Conservation (phyloP, 2,329 filamentous ascomycete species). For the Diaporthe sp. region DNA sequence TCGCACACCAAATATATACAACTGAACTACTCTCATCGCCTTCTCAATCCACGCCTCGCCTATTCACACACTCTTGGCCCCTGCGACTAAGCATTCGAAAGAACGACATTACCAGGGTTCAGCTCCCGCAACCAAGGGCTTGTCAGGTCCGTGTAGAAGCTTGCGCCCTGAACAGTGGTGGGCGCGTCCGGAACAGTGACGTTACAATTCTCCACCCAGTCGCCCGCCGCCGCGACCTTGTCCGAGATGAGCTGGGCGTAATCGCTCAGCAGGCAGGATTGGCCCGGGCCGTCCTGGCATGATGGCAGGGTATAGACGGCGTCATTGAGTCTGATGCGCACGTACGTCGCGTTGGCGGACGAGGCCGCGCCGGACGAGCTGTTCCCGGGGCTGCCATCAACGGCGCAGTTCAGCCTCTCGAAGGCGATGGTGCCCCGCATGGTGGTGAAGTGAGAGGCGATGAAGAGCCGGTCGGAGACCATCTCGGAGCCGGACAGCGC, state of each 20-base stretch:
- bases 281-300: constrained; percentile 69
- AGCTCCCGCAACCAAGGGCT: constrained; percentile 53
- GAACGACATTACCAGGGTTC: constrained; percentile 31
- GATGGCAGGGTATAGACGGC: constrained; percentile 71
- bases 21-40: neutral
- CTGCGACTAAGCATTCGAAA: constrained; percentile 6
- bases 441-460: constrained; percentile 68
- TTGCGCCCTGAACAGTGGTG: constrained; percentile 59
- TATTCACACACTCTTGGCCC: constrained; percentile 33
- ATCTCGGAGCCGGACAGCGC: constrained; percentile 63
- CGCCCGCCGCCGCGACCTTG: constrained; percentile 63
- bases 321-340: constrained; percentile 74
- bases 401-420: constrained; percentile 70
- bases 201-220: constrained; percentile 64
- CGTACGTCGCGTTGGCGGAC: constrained; percentile 56
- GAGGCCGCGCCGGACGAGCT: constrained; percentile 19
- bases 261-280: constrained; percentile 62
- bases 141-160: constrained; percentile 63
- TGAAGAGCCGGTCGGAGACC: constrained; percentile 64
- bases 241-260: constrained; percentile 60
- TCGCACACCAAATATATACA: constrained; percentile 9
- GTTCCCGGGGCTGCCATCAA: constrained; percentile 32
- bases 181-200: constrained; percentile 58
- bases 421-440: constrained; percentile 78
- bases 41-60: neutral